Evolutionary conservation across 2,329 filamentous ascomycete species (phyloP), one percentile per base, ranked within the genome.

Genomic region (Chaetothyriales sp.): DNA sequence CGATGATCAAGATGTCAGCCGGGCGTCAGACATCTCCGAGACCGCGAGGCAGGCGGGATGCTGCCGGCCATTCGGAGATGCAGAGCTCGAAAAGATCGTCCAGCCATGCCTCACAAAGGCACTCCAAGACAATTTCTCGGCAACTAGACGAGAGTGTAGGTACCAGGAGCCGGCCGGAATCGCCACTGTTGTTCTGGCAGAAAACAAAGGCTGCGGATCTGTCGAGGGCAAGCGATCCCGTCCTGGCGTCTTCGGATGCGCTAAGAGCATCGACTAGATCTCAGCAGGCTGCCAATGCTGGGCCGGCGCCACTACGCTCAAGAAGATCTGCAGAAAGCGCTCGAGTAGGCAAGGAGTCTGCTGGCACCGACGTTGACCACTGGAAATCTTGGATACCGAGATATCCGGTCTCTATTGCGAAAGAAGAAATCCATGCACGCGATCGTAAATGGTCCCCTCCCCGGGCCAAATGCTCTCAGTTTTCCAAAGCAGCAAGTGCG

Each of bases 11-110:
- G 18, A 59, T 59, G 57, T 59, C 57, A 13, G 50, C 48, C 28
- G 48, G 53, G n/a, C 54, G 56, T 49, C 57, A 54, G 43, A 59
- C 57, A 10, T 57, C 44, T 40, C 55, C 55, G 1, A 57, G 56
- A 44, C 55, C 55, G 9, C 46, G 57, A 20, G 54, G 55, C 8
- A 51, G 57, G 6, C 49, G 50, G 22, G 55, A 53, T 18, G 48
- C 13, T 15, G 33, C 51, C 33, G 57, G 57, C 43, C 19, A 46
- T 13, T 51, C 51, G 9, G 57, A 59, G 15, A 55, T 47, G 33
- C 56, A 55, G 13, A 43, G 46, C 29, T 50, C 51, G 19, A 57
- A 54, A 28, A 50, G 57, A 48, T 51, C 57, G 8, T 57, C 57
- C 13, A 59, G 55, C 40, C 52, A 56, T 4, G 55, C 55, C 6